Base-by-base conservation (phyloP, 1,139 yeast genomes). In the Kluyveromyces sp. region DNA sequence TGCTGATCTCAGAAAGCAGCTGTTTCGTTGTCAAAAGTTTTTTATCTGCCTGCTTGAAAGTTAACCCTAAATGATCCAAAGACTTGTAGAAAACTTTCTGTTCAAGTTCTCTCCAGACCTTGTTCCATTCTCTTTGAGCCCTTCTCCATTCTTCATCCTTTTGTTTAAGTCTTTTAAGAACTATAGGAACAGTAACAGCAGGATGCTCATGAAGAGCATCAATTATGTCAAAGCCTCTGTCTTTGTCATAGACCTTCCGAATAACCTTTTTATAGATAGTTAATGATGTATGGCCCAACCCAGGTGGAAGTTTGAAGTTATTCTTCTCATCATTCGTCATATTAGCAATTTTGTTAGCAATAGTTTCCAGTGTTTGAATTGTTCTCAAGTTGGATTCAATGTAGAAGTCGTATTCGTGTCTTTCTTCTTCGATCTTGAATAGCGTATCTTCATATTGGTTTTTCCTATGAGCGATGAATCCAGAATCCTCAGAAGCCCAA, bases 121-220 rank as follows among this genome's bases (percentile, higher is more conserved):
- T 92, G 65, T 92, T 92, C 98, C 99, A 92, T 64, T 94, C 98
- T 55, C 98, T 78, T 59, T 92, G 98, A 1, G 96, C 92, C 52
- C 96, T 79, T 64, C 89, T 86, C 99, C 99, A 92, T 65, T 92
- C 98, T 66, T 92, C 97, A 63, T 94, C 98, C 67, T 92, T 92
- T 66, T 92, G 97, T 66, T 92, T 92, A 64, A 92, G 76, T 60
- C 98, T 77, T 57, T 83, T 84, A 61, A 92, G 71, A 12, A 92
- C 94, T 51, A 92, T 80, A 1, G 98, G 98, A 16, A 92, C 95
- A 1, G 98, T 95, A 46, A 88, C 79, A 1, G 94, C 87, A 2
- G 98, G 99, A 56, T 85, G 83, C 53, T 89, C 96, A 61, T 92
- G 97, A 41, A 92, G 71, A 2, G 97, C 96, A 58, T 88, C 95